A percentile compares a stretch with the other conserved stretches of the same genome.
Evolutionary conservation across 257 asterid species (phyloP).

Genomic region (Scutellaria galericulata): DNA sequence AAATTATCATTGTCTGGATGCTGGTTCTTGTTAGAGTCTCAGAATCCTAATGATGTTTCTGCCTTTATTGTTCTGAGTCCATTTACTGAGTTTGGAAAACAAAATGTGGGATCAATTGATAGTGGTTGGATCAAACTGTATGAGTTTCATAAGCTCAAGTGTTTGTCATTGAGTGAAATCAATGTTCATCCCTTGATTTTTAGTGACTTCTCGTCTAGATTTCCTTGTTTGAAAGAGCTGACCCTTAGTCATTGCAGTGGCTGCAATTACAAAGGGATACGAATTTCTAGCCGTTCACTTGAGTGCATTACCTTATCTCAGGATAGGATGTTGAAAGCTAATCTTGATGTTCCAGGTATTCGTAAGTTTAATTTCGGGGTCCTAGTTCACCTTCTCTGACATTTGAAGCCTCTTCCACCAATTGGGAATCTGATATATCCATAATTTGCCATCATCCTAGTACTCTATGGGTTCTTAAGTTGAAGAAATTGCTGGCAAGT

Average conservation of each 20-base stretch:
- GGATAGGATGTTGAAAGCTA: not conserved
- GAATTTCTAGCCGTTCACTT: constrained; percentile 18
- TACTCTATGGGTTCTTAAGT: constrained; percentile 4
- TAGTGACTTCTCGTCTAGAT: not conserved
- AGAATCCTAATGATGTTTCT: too few relatives aligned
- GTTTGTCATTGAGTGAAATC: not conserved
- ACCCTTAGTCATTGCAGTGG: not conserved
- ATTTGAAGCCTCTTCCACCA: not conserved
- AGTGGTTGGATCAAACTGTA: not conserved
- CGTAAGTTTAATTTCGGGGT: not conserved
- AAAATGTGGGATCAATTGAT: not conserved
- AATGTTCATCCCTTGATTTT: not conserved
- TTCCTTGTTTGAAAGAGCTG: constrained; percentile 24
- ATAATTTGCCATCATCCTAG: not conserved
- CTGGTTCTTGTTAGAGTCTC: too few relatives aligned
- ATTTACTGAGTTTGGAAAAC: not conserved
- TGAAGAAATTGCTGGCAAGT: not conserved
- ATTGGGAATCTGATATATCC: constrained; percentile 22
- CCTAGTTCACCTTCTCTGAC: not conserved
- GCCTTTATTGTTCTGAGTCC: not conserved
- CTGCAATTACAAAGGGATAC: not conserved
- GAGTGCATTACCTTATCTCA: not conserved
- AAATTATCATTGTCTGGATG: not conserved
- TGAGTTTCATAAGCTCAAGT: not conserved
- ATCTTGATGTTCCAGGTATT: constrained; percentile 27